A percentile compares a stretch with the other conserved stretches of the same genome.
Conservation (phyloP, 805 yeast genomes). For the Kazachstania taianensis region DNA sequence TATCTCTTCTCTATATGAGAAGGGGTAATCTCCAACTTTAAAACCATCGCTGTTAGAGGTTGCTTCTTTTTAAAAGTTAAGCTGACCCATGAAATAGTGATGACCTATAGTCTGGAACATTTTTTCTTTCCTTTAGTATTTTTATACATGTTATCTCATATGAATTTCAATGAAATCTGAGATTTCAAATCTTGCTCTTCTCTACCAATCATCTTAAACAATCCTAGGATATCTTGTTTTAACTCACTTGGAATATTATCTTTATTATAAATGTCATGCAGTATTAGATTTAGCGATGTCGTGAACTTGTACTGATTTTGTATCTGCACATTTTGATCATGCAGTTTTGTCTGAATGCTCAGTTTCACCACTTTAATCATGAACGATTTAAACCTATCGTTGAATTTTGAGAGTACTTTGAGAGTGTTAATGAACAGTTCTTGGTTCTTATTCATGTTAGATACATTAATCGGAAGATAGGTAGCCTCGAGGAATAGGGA, state of each 20-base stretch:
- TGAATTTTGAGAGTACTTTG: constrained; percentile 10
- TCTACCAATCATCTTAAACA: constrained; percentile 11
- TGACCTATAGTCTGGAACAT: constrained; percentile 86
- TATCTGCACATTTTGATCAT: constrained; percentile 3
- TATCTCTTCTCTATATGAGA: too few species aligned
- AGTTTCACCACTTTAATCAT: constrained; percentile 15
- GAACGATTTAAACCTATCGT: background rate
- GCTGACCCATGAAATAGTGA: constrained; percentile 93
- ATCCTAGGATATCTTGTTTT: constrained; percentile 8
- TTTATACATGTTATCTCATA: constrained; percentile 7
- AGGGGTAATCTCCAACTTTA: constrained; percentile 62
- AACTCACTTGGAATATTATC: constrained; percentile 2
- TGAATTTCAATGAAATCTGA: constrained; percentile 21
- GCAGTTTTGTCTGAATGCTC: constrained; percentile 19
- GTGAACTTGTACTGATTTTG: constrained; percentile 21
- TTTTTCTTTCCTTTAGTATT: constrained; percentile 1
- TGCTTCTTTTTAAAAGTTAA: constrained; percentile 44
- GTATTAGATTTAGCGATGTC: constrained; percentile 18
- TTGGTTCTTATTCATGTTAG: constrained; percentile 14
- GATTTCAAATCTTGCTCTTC: constrained; percentile 22
- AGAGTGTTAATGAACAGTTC: constrained; percentile 15
- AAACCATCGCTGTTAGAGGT: constrained; percentile 98
- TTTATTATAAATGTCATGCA: constrained; percentile 15
- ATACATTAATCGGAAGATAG: constrained; percentile 8
- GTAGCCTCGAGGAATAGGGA: constrained; percentile 19